phyloP scores from a whole-genome alignment of 139 green algal genomes.

The Mesotaenium endlicherianum region DNA sequence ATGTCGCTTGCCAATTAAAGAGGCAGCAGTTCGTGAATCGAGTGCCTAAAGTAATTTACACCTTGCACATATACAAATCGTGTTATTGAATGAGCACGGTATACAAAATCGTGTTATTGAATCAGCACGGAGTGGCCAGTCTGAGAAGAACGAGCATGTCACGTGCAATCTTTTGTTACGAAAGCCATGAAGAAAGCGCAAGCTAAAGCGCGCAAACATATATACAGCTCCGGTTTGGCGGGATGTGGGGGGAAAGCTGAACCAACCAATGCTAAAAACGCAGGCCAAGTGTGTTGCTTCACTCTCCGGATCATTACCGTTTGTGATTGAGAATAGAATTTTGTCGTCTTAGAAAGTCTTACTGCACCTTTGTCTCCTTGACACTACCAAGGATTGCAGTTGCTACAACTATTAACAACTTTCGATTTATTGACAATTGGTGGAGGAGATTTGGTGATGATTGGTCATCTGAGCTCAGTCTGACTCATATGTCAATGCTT shows the following conservation, averaged over 20 bases:
- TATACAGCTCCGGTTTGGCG: constrained; percentile 47
- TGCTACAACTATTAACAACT: neutral
- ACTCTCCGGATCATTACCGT: neutral
- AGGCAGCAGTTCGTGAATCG: no score
- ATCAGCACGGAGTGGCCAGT: no score
- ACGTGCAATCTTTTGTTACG: no score
- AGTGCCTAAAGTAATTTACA: no score
- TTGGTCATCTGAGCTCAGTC: neutral
- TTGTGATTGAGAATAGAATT: neutral
- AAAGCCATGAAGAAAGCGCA: constrained; percentile 45
- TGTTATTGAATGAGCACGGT: no score
- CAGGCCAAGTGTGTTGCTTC: constrained; percentile 33
- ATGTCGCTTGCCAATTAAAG: no score
- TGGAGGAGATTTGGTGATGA: neutral
- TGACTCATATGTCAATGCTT: neutral
- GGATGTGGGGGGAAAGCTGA: constrained; percentile 47
- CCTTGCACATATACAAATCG: no score
- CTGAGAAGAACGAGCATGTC: no score
- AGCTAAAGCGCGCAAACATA: constrained; percentile 38
- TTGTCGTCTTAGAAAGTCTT: neutral
- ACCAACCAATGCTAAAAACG: constrained; percentile 46
- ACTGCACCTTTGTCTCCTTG: neutral
- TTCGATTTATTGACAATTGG: neutral
- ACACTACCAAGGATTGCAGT: neutral
- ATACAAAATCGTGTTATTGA: no score